Base-by-base conservation (phyloP, 83 land plant species). In the Diphasiastrum complanatum region DNA sequence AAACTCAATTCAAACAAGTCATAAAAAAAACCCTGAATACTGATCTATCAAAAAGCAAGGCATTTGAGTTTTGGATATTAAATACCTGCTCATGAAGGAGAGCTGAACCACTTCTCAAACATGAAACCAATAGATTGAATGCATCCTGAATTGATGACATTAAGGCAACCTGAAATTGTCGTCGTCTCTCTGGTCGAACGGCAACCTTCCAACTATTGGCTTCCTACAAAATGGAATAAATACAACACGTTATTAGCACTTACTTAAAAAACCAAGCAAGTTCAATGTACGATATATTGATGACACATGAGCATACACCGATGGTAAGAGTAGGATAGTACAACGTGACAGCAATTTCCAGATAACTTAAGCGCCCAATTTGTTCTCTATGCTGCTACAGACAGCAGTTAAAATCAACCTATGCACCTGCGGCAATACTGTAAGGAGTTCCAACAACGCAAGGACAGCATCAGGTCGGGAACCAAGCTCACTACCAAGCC, bases 181-280 rank as follows among this genome's bases (percentile, higher is more conserved):
- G 85, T 2, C 98, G 80, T 62, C 91, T 79, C 46, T 92, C 98
- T 32, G 91, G 93, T 16, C 96, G 95, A 43, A 79, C 95, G 23
- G 98, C 87, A 65, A 88, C 83, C 62, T 76, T 85, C 67, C 83
- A 78, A 73, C 84, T 85, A 33, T 63, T 64, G 1, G 82, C 88
- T 70, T 92, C 98, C 98, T 89, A 78, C 68, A 55, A 38, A 47
- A 64, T n/a, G n/a, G n/a, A n/a, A 30, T 47, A n/a, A 11, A 38
- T 30, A 23, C 47, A 43, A 54, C 38, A 31, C 11, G 36, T 5
- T 37, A n/a, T n/a, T n/a, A n/a, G n/a, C n/a, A n/a, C n/a, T n/a
- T n/a, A n/a, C n/a, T n/a, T n/a, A n/a, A n/a, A n/a, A n/a, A n/a
- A n/a, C n/a, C n/a, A n/a, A n/a, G n/a, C n/a, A n/a, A n/a, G n/a